Evolutionary conservation across 1,139 yeast genomes (phyloP), one percentile per base, ranked within the genome.

Genomic region (Magnusiomyces fungicola): DNA sequence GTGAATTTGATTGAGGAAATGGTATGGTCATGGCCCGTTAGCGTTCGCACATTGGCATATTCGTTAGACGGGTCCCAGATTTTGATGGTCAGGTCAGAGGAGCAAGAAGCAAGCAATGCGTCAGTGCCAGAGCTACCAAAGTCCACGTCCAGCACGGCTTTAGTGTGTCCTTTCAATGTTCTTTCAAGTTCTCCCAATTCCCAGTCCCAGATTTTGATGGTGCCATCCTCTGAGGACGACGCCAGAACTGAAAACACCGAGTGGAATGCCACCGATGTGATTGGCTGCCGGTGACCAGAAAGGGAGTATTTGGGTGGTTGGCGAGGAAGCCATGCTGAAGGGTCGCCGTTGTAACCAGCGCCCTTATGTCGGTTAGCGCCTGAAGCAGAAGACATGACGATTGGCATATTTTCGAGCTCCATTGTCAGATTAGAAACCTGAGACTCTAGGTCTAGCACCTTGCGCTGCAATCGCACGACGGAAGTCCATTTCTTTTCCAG

Each of bases 21-120:
- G 1, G 94, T 81, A 64, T 89, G 96, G 55, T 89, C 95, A 66
- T 90, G 97, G n/a, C 97, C 97, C 1, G 81, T 69, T 21, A 90
- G 68, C 0, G 89, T 81, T 44, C 88, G 73, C 2, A 80, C 65
- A 46, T 83, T 81, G 44, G 74, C 73, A 58, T 78, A 78, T 4
- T 71, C 68, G 21, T 71, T 65, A 9, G 72, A 66, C 1, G 77
- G 74, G 58, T 80, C 83, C 89, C 92, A 86, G 1, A 86, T 68
- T 60, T 83, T 83, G 53, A 87, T 75, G 19, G 80, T 71, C 49
- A 88, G 67, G 64, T 90, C 97, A 0, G 89, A 75, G 0, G 94
- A 83, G 58, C 90, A 80, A 2, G 87, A 74, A 5, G 87, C 78
- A n/a, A 74, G 59, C n/a, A 69, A 43, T 37, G 30, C 42, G 25